Evolutionary conservation across 768 basidiomycete genomes (phyloP).

Genomic region (Macrolepiota dolichaula): DNA sequence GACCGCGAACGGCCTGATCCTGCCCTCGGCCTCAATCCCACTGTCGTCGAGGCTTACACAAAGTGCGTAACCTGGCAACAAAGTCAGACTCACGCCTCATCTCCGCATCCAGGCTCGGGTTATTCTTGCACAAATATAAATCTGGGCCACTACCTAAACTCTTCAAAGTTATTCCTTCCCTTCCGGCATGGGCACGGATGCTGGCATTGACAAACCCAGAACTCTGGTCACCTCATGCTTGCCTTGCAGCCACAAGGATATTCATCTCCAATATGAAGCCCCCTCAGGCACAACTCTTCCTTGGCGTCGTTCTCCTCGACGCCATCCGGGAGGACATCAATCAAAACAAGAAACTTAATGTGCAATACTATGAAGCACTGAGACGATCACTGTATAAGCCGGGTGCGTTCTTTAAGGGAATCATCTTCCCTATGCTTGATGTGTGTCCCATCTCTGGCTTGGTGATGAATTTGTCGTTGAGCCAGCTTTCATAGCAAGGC

Average conservation of each 20-base stretch:
- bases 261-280: slow-evolving; percentile 98
- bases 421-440: slow-evolving; percentile 93
- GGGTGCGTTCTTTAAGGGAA: slow-evolving; percentile 96
- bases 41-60: slow-evolving; percentile 88
- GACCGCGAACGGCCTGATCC: slow-evolving; percentile 67
- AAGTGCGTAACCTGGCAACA: slow-evolving; percentile 54
- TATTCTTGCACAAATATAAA: slow-evolving; percentile 83
- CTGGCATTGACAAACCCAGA: slow-evolving; percentile 90
- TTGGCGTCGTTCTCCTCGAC: slow-evolving; percentile 88
- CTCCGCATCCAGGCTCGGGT: slow-evolving; percentile 60
- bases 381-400: slow-evolving; percentile 95
- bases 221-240: slow-evolving; percentile 94
- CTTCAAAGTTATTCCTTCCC: slow-evolving; percentile 96
- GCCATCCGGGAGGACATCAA: slow-evolving; percentile 87
- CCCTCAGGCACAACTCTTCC: slow-evolving; percentile 86
- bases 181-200: slow-evolving; percentile 94
- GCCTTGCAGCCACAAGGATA: slow-evolving; percentile 89
- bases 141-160: slow-evolving; percentile 94
- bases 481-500: slow-evolving; percentile 41
- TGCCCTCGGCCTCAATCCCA: slow-evolving; percentile 84
- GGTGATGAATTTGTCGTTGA: neutral
- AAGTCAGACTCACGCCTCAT: slow-evolving; percentile 2
- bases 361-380: slow-evolving; percentile 92
- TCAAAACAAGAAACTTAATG: slow-evolving; percentile 83
- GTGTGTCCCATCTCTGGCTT: slow-evolving; percentile 38